A percentile compares a stretch with the other conserved stretches of the same genome.
phyloP scores from a whole-genome alignment of 768 basidiomycete genomes.

The Cystofilobasidium capitatum region DNA sequence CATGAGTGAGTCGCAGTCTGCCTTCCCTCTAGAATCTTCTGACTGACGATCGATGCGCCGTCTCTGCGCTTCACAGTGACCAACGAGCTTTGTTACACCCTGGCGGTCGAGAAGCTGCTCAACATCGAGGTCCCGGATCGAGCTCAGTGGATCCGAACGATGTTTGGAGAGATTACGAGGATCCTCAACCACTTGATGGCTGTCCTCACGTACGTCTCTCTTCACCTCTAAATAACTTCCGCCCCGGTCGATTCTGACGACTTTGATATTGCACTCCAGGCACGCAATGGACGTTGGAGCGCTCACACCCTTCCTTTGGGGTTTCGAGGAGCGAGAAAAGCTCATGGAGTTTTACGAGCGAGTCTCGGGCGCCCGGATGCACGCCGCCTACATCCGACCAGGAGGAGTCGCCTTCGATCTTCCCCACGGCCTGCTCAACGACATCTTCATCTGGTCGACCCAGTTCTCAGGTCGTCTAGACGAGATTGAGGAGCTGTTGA shows the following conservation, averaged over 20 bases:
- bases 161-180: constrained; percentile 95
- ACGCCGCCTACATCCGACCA: constrained; percentile 94
- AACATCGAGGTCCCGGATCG: constrained; percentile 95
- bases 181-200: constrained; percentile 98
- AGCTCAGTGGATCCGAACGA: constrained; percentile 93
- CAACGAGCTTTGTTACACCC: constrained; percentile 92
- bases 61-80: constrained; percentile 57
- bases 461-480: constrained; percentile 81
- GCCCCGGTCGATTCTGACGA: neutral
- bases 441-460: constrained; percentile 96
- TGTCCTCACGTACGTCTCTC: constrained; percentile 53
- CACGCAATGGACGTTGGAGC: constrained; percentile 67
- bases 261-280: constrained; percentile 8
- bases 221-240: neutral
- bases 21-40: neutral
- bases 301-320: constrained; percentile 97
- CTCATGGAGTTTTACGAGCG: constrained; percentile 99
- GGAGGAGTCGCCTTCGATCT: constrained; percentile 97
- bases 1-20: constrained; percentile 76
- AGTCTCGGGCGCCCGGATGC: constrained; percentile 92
- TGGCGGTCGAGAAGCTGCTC: constrained; percentile 94
- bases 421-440: constrained; percentile 94
- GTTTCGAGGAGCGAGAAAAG: constrained; percentile 99
- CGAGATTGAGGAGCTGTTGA: constrained; percentile 96
- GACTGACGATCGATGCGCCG: neutral